A percentile compares a stretch with the other conserved stretches of the same genome.
phyloP scores from a whole-genome alignment of 192 early-diverging fungal genomes.

The Borealophlyctis nickersoniae region DNA sequence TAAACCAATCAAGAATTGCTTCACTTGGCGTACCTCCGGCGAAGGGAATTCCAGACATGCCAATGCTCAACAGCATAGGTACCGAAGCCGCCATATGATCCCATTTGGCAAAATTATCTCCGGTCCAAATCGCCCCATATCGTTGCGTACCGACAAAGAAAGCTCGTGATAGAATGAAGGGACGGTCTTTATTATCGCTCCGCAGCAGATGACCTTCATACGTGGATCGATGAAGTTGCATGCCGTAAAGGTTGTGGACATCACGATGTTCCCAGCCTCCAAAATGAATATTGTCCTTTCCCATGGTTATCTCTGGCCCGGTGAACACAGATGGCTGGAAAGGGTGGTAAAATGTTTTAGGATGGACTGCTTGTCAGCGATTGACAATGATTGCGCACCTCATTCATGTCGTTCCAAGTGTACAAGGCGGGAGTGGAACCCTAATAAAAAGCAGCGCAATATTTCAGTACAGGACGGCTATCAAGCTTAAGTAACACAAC shows the following conservation, averaged over 20 bases:
- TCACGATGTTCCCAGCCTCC: conserved; percentile 90
- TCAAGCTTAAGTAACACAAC: background rate
- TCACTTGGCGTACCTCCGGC: conserved; percentile 53
- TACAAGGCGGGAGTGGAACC: conserved; percentile 77
- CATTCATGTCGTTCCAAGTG: conserved; percentile 99
- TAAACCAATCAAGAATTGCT: conserved; percentile 13
- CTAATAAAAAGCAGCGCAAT: too few relatives aligned
- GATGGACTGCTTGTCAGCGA: too few relatives aligned
- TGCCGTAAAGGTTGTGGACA: conserved; percentile 92
- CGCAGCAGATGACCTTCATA: conserved; percentile 68
- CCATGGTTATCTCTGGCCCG: conserved; percentile 96
- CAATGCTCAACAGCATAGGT: conserved; percentile 88
- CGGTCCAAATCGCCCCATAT: conserved; percentile 97
- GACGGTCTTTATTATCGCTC: conserved; percentile 53
- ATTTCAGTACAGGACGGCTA: background rate
- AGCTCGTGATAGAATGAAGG: conserved; percentile 93
- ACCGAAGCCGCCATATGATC: conserved; percentile 74
- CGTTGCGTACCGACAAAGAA: conserved; percentile 97
- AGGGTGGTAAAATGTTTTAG: too few relatives aligned
- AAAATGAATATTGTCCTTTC: conserved; percentile 87
- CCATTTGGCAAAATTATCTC: conserved; percentile 93
- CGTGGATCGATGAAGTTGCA: conserved; percentile 83
- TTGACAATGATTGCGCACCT: too few relatives aligned
- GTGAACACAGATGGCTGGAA: conserved; percentile 89
- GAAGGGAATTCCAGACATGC: conserved; percentile 85